phyloP scores from a whole-genome alignment of 1,284 basidiomycete species.

The Ceratobasidium papillatum region DNA sequence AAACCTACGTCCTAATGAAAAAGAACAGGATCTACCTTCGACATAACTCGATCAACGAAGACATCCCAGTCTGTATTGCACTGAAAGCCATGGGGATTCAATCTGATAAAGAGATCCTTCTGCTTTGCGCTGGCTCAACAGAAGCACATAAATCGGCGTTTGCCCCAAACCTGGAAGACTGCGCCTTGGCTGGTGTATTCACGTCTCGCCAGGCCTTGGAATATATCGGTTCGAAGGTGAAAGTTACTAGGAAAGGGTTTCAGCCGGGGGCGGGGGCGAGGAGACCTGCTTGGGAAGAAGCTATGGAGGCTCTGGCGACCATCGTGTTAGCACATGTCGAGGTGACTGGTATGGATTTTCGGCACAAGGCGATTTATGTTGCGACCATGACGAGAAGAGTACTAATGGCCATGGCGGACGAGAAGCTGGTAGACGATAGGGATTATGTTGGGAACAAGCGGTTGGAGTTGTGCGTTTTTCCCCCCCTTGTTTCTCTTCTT shows the following conservation, averaged over 20 bases:
- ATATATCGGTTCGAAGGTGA: slow-evolving; percentile 93
- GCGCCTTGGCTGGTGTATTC: slow-evolving; percentile 88
- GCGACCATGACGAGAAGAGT: slow-evolving; percentile 98
- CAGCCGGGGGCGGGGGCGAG: slow-evolving; percentile 60
- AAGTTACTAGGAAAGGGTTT: slow-evolving; percentile 74
- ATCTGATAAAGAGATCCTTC: slow-evolving; percentile 97
- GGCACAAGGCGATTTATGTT: slow-evolving; percentile 96
- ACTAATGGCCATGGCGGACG: slow-evolving; percentile 95
- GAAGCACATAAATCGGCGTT: slow-evolving; percentile 91
- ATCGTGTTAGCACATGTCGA: slow-evolving; percentile 98
- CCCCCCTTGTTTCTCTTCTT: slow-evolving; percentile 27
- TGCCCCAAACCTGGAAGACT: slow-evolving; percentile 93
- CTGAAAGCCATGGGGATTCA: slow-evolving; percentile 97
- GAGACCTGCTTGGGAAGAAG: slow-evolving; percentile 92
- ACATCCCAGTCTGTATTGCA: slow-evolving; percentile 95
- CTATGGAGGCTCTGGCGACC: slow-evolving; percentile 93
- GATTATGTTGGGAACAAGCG: slow-evolving; percentile 99
- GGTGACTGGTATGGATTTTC: slow-evolving; percentile 89
- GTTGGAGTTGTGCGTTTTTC: slow-evolving; percentile 82
- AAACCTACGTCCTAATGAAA: slow-evolving; percentile 97
- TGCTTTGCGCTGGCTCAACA: slow-evolving; percentile 92
- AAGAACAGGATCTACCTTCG: slow-evolving; percentile 93
- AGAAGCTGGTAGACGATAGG: slow-evolving; percentile 97
- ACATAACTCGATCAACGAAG: slow-evolving; percentile 99
- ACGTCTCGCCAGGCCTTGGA: slow-evolving; percentile 95